Conservation (phyloP, 257 asterid species). For the Capsicum chinense region DNA sequence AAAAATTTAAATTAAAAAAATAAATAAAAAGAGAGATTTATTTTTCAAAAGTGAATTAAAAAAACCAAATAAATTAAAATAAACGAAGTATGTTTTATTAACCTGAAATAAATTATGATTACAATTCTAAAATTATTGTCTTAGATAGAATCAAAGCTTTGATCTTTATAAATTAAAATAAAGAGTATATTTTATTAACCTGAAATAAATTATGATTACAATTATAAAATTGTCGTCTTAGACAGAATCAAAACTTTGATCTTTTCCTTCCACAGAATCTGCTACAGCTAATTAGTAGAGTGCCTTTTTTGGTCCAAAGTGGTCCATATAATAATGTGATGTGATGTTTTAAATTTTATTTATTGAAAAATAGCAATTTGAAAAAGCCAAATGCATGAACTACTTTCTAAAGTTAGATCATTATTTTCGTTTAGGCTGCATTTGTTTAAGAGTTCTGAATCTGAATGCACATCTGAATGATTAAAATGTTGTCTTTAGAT, state of each 20-base stretch:
- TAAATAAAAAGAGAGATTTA: too few relatives aligned
- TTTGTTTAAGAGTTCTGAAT: too few relatives aligned
- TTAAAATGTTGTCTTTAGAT: too few relatives aligned
- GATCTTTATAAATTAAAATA: too few relatives aligned
- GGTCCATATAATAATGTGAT: neutral
- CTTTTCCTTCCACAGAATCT: slow-evolving; percentile 17
- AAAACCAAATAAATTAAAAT: too few relatives aligned
- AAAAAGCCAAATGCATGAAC: neutral
- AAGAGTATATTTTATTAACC: neutral
- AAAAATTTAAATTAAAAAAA: too few relatives aligned
- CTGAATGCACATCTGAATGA: too few relatives aligned
- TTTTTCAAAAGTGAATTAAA: too few relatives aligned
- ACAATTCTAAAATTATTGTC: too few relatives aligned
- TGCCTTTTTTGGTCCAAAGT: slow-evolving; percentile 4
- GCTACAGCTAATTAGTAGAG: neutral
- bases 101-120: too few relatives aligned
- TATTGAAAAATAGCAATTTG: neutral
- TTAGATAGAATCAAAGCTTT: too few relatives aligned
- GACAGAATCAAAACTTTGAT: slow-evolving; percentile 19
- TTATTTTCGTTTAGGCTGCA: neutral
- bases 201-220: neutral
- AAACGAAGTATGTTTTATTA: neutral
- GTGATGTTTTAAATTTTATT: neutral
- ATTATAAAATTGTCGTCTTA: neutral
- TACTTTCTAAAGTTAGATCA: slow-evolving; percentile 2